Base-by-base conservation (phyloP, 2,329 filamentous ascomycete genomes). In the Penicillium fuscoglaucum region DNA sequence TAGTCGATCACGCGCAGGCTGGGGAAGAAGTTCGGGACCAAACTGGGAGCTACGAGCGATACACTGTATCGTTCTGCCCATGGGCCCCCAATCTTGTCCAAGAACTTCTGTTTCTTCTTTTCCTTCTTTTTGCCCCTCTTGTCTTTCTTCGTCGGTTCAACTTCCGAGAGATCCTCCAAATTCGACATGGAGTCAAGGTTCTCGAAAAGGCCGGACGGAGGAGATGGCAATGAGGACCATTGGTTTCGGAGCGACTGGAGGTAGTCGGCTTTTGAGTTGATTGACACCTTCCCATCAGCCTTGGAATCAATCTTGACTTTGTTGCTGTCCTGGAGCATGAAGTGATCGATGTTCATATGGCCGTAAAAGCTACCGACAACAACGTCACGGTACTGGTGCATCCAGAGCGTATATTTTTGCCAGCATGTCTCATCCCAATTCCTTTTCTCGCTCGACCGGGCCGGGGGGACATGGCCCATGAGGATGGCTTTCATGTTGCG, bases 341-440 rank as follows among this genome's bases (percentile, higher is more conserved):
- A 99, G 74, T 99, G 95, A 68, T 99, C 95, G 64, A 97, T 90
- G 70, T 99, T 99, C 95, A 99, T 98, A 73, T 99, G 95, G 1
- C 93, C 95, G 70, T 90, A 99, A 6, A 96, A 71, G 28, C 86
- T 87, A 13, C 85, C 87, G 21, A 93, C 83, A 21, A 99, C 83
- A 39, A 99, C 88, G 73, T 99, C 95, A 35, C 95, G 89, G 74
- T 92, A 99, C 73, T 96, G 91, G 66, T 87, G 84, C 69, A 93
- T 79, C 91, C 93, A 98, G 4, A 98, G 79, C 0, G 91, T 90
- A 75, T 96, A 99, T 73, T 96, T 97, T 73, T 97, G 93, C 93
- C 93, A 99, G 78, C 95, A 99, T 0, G 90, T 92, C 80, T 98
- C 93, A 65, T 97, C 92, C 95, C 95, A 99, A 61, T 86, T 87